Percentiles rank a stretch among this genome's conserved stretches.
Conservation (phyloP, 352 stramenopile genomes). For the Phytophthora pinifolia region DNA sequence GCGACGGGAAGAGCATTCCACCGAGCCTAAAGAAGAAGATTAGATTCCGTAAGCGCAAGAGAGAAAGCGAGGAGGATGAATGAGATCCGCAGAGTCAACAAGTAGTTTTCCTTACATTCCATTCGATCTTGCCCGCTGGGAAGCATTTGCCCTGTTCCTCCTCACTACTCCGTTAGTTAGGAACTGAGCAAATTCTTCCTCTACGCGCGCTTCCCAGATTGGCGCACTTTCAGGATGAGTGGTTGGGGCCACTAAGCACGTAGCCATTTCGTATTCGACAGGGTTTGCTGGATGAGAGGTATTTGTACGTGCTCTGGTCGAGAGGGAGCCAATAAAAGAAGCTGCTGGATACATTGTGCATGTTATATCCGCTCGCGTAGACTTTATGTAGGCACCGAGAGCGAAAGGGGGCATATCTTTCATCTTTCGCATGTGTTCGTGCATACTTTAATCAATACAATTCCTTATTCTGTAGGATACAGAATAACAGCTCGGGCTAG, state of each 20-base stretch:
- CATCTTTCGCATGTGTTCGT: not conserved
- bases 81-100: too few species aligned
- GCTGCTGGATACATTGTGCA: not conserved
- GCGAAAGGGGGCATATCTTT: constrained; percentile 1
- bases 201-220: too few species aligned
- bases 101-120: too few species aligned
- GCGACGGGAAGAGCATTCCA: constrained; percentile 3
- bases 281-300: not conserved
- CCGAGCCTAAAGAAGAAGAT: constrained; percentile 6
- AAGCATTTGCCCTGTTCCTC: too few species aligned
- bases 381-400: not conserved
- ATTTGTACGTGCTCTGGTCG: not conserved
- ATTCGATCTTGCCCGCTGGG: too few species aligned
- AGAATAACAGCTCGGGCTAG: too few species aligned
- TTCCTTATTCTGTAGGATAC: too few species aligned
- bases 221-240: too few species aligned
- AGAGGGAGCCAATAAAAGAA: not conserved
- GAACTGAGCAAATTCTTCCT: too few species aligned
- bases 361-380: not conserved
- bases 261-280: not conserved
- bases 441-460: too few species aligned
- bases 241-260: too few species aligned
- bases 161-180: too few species aligned
- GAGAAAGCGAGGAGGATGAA: not conserved
- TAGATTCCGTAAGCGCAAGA: constrained; percentile 8